Conservation (phyloP, 2,329 filamentous ascomycete genomes). For the Aureobasidium lini region DNA sequence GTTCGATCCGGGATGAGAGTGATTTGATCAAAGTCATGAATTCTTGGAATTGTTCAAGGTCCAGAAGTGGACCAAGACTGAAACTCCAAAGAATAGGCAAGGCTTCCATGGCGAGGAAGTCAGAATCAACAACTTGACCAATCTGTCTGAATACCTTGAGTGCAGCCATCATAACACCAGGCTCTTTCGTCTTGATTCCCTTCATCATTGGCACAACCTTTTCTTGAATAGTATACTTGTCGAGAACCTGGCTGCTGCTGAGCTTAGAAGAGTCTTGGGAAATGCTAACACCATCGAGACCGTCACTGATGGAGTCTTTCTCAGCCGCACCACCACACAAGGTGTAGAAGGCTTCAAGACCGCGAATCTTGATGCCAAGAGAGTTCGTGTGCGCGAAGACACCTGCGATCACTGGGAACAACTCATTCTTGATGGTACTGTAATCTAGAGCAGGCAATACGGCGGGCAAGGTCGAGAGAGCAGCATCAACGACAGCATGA, state of each 20-base stretch:
- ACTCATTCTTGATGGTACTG: conserved; percentile 90
- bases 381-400: conserved; percentile 93
- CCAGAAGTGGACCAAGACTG: conserved; percentile 79
- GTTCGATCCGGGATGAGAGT: conserved; percentile 72
- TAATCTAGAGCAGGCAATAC: conserved; percentile 90
- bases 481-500: conserved; percentile 79
- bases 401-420: conserved; percentile 83
- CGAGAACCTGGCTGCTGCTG: conserved; percentile 62
- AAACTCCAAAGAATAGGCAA: conserved; percentile 87
- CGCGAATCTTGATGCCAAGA: conserved; percentile 87
- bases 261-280: conserved; percentile 43
- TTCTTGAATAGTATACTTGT: conserved; percentile 98
- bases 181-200: conserved; percentile 95
- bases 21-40: conserved; percentile 87
- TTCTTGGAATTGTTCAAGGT: conserved; percentile 73
- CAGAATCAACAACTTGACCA: conserved; percentile 71
- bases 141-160: conserved; percentile 79
- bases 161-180: conserved; percentile 92
- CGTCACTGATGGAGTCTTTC: conserved; percentile 51
- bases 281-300: conserved; percentile 62
- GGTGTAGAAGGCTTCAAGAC: conserved; percentile 80
- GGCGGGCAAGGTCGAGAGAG: conserved; percentile 67
- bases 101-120: conserved; percentile 87
- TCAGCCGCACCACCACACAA: conserved; percentile 69
- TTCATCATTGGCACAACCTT: conserved; percentile 88